Base-by-base conservation (phyloP, 148 eudicot species). In the Limonium bicolor region DNA sequence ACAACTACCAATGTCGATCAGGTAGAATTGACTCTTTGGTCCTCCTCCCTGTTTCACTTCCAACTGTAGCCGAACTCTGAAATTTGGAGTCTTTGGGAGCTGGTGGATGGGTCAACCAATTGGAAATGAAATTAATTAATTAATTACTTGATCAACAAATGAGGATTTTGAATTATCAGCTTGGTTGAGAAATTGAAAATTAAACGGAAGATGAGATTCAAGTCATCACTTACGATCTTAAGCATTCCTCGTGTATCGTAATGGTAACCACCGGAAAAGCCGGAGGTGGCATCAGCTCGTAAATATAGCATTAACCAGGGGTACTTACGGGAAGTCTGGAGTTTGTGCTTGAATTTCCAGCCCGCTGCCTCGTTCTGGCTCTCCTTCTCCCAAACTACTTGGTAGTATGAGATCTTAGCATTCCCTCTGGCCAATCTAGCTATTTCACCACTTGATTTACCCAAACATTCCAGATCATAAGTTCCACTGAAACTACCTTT, bases 41-140 rank as follows among this genome's bases (percentile, higher is more conserved):
- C 94, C 94, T 61, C 94, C 94, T 3, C 94, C 94, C 61, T 61
- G 50, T 52, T 67, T 79, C 48, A 83, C 68, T 48, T 83, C 84
- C 52, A 83, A 58, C 28, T 59, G 76, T 48, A 83, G 10, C 53
- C 29, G 70, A 4, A 83, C 88, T 64, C 71, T 83, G 56, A 83
- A 83, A 55, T 83, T 70, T 11, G 94, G 94, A 0, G 94, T 78
- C 41, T 62, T 74, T 4, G 94, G 94, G 25, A 73, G 72, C 94
- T 83, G 74, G 59, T 56, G 14, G 22, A 17, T 25, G 22, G 50
- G 6, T 22, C 46, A 49, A 24, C 11, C 19, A 20, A 17, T 39
- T 1, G 43, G 11, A 8, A 39, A 20, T 17, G 19, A 8, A 36
- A 36, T 36, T 14, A 1, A n/a, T 4, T 39, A 20, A 39, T 14